Conservation (phyloP, 2,329 filamentous ascomycete genomes). For the Plenodomus lindquistii region DNA sequence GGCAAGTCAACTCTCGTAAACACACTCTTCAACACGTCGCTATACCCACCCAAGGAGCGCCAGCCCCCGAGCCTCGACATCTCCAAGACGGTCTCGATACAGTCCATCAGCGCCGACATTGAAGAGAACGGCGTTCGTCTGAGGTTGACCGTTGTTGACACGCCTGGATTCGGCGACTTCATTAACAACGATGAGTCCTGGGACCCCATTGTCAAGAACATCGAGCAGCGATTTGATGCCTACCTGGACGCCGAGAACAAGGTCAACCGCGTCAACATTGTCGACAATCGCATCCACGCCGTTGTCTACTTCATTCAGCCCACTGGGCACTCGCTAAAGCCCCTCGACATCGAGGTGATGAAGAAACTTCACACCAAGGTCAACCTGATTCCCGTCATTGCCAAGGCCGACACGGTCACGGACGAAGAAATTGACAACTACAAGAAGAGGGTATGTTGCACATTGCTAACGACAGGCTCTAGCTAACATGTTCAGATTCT, state of each 20-base stretch:
- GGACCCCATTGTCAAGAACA: constrained; percentile 99
- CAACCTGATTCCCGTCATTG: constrained; percentile 98
- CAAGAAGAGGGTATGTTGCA: constrained; percentile 84
- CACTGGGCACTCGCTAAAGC: constrained; percentile 97
- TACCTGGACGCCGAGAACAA: constrained; percentile 99
- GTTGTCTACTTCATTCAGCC: constrained; percentile 99
- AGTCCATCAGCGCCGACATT: constrained; percentile 66
- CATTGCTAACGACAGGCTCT: neutral
- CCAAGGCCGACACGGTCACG: constrained; percentile 96
- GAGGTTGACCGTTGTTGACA: constrained; percentile 94
- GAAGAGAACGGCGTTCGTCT: constrained; percentile 98
- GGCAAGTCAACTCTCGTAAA: constrained; percentile 99
- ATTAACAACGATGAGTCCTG: constrained; percentile 99
- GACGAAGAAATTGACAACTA: constrained; percentile 94
- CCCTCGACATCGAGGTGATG: constrained; percentile 99
- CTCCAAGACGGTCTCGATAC: constrained; percentile 72
- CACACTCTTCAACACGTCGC: constrained; percentile 98
- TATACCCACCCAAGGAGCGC: constrained; percentile 98
- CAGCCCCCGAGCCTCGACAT: constrained; percentile 97
- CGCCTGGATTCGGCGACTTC: constrained; percentile 97
- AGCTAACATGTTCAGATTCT: constrained; percentile 70
- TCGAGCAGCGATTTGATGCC: constrained; percentile 97
- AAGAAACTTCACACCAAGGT: constrained; percentile 99
- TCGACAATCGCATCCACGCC: constrained; percentile 98
- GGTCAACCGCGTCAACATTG: constrained; percentile 99